Evolutionary conservation across 371 early-diverging fungal species (phyloP).

Genomic region (Zychaea mexicana): DNA sequence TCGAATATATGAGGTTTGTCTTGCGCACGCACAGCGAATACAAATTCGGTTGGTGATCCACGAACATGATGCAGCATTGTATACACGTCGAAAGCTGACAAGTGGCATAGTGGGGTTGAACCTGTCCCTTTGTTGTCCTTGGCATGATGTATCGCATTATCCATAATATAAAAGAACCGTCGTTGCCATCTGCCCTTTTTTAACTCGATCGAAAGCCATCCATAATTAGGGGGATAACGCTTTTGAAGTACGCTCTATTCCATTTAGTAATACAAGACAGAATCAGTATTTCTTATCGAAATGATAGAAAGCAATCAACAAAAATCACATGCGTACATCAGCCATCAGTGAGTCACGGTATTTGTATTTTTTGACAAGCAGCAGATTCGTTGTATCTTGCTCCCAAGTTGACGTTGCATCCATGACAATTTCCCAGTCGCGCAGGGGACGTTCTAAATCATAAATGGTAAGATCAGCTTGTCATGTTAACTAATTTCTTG

Average conservation of each 20-base stretch:
- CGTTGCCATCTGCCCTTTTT: constrained; percentile 82
- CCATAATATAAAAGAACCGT: constrained; percentile 66
- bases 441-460: constrained; percentile 78
- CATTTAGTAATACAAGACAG: too few relatives aligned
- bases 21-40: constrained; percentile 85
- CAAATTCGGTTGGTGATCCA: constrained; percentile 75
- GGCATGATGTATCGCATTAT: constrained; percentile 69
- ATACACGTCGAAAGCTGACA: constrained; percentile 82
- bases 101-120: constrained; percentile 66
- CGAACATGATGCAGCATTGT: constrained; percentile 58
- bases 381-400: constrained; percentile 65
- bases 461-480: neutral
- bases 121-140: constrained; percentile 63
- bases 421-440: constrained; percentile 88
- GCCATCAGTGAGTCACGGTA: constrained; percentile 48
- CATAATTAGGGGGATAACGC: constrained; percentile 56
- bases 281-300: too few relatives aligned
- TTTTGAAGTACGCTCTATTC: constrained; percentile 39
- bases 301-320: too few relatives aligned
- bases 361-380: constrained; percentile 76
- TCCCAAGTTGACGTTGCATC: constrained; percentile 85
- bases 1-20: constrained; percentile 77
- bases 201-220: constrained; percentile 68
- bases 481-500: too few relatives aligned
- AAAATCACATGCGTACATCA: constrained; percentile 42